Conservation (phyloP, 1,139 yeast genomes). For the Torulaspora pretoriensis region DNA sequence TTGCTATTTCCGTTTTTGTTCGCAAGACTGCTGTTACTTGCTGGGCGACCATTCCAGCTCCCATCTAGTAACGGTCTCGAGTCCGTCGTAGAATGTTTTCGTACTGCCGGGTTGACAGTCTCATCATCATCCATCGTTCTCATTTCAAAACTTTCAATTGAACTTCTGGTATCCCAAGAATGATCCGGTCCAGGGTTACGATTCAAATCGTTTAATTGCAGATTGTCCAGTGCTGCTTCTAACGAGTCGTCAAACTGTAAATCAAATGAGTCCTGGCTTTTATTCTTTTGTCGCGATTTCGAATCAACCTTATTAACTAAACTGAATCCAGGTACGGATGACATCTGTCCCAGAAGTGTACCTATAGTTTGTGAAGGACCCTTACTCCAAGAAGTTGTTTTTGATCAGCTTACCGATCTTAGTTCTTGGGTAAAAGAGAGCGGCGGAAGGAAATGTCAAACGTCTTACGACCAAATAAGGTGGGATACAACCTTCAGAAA, state of each 20-base stretch:
- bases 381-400: not conserved
- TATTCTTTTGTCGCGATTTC: slow-evolving; percentile 21
- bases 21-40: not conserved
- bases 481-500: not conserved
- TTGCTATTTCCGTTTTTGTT: not conserved
- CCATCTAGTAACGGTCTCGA: slow-evolving; percentile 25
- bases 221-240: slow-evolving; percentile 40
- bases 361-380: not conserved
- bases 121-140: slow-evolving; percentile 26
- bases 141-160: slow-evolving; percentile 31
- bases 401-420: not conserved
- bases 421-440: too few species aligned
- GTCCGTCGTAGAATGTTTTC: slow-evolving; percentile 28
- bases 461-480: not conserved
- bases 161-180: slow-evolving; percentile 12
- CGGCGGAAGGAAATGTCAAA: not conserved
- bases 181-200: slow-evolving; percentile 11
- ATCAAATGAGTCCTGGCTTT: slow-evolving; percentile 38
- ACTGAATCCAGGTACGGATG: slow-evolving; percentile 19
- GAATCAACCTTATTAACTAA: slow-evolving; percentile 10
- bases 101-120: slow-evolving; percentile 25
- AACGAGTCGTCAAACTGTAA: slow-evolving; percentile 39
- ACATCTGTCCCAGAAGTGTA: slow-evolving; percentile 12
- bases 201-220: slow-evolving; percentile 29
- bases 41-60: slow-evolving; percentile 9